phyloP scores from a whole-genome alignment of 148 eudicot genomes.

The Hydrangea macrophylla region DNA sequence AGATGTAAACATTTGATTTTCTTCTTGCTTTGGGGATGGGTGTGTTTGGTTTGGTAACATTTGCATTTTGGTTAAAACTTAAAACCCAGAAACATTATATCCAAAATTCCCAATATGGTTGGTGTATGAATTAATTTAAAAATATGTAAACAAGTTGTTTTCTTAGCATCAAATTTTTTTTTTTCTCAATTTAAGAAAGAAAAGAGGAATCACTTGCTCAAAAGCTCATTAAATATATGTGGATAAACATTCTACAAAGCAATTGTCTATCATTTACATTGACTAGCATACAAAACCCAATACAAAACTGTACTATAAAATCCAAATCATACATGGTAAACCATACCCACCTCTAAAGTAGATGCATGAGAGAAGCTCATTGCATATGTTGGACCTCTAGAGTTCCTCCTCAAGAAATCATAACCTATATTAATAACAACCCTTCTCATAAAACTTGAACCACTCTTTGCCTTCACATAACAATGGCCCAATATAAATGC shows the following conservation, averaged over 20 bases:
- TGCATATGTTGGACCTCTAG: conserved; percentile 62
- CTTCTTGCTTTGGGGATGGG: no score
- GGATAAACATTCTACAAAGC: conserved; percentile 7
- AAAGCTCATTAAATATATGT: background rate
- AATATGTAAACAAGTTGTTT: no score
- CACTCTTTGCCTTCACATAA: conserved; percentile 77
- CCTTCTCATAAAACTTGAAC: conserved; percentile 76
- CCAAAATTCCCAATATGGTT: no score
- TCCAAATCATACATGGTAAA: conserved; percentile 62
- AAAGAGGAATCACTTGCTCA: no score
- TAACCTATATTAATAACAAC: conserved; percentile 74
- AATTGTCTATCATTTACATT: conserved; percentile 22
- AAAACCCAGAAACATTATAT: no score
- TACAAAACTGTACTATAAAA: background rate
- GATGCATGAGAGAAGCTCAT: conserved; percentile 79
- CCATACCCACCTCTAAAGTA: conserved; percentile 92
- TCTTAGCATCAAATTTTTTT: no score
- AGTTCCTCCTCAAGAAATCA: conserved; percentile 87
- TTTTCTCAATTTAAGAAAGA: no score
- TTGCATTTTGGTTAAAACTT: no score
- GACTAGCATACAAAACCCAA: background rate
- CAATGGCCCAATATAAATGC: conserved; percentile 82
- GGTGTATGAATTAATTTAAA: no score
- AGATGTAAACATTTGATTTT: no score
- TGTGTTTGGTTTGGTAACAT: no score